phyloP scores from a whole-genome alignment of 1,139 yeast species.

The Blastobotrys serpentis region DNA sequence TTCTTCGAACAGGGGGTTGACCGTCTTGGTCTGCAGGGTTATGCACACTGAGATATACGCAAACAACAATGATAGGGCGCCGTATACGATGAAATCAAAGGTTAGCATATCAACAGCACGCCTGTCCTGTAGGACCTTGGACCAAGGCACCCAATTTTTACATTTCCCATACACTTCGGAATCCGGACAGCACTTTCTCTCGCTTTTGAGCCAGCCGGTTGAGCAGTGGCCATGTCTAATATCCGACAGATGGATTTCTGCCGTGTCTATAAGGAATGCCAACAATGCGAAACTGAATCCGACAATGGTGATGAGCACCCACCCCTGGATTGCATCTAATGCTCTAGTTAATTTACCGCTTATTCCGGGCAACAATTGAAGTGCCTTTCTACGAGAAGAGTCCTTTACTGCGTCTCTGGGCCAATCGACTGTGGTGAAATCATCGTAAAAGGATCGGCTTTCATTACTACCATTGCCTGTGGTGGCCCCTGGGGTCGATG shows the following conservation, averaged over 20 bases:
- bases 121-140: conserved; percentile 26
- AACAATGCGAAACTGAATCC: conserved; percentile 52
- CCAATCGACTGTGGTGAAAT: conserved; percentile 73
- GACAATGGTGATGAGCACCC: conserved; percentile 52
- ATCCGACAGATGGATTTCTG: conserved; percentile 54
- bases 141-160: conserved; percentile 52
- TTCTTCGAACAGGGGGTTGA: conserved; percentile 32
- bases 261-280: conserved; percentile 53
- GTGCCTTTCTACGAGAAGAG: conserved; percentile 46
- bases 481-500: background rate
- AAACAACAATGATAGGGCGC: conserved; percentile 43
- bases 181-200: conserved; percentile 46
- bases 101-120: conserved; percentile 27
- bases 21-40: conserved; percentile 51
- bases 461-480: background rate
- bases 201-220: conserved; percentile 48
- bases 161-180: conserved; percentile 35
- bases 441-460: conserved; percentile 45
- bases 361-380: conserved; percentile 40
- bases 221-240: conserved; percentile 56
- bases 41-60: conserved; percentile 50
- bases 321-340: conserved; percentile 43
- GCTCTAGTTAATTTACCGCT: conserved; percentile 37
- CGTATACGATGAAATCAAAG: conserved; percentile 43
- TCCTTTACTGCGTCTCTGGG: conserved; percentile 52